Evolutionary conservation across 495 filamentous ascomycete genomes (phyloP), one percentile per base, ranked within the genome.

Genomic region (Talaromyces liani): DNA sequence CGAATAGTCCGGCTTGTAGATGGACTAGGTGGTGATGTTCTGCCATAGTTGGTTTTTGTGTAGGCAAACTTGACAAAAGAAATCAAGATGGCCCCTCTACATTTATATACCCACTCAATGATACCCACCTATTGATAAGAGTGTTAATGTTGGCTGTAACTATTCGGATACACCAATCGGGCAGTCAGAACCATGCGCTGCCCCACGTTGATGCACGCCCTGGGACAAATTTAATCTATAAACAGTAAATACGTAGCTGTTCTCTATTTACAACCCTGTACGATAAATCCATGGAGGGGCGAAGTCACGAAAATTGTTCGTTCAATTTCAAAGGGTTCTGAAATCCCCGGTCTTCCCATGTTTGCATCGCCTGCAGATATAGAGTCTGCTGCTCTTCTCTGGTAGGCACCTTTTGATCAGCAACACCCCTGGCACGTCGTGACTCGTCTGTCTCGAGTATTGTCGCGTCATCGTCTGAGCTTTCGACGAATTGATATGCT

Each of bases 391-490:
- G 59, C 24, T 45, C 59, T 51, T 41, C 39, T 12, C 51, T 61
- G 16, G 39, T 49, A 0, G 59, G 59, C 14, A 45, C 8, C 18
- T 47, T 45, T 18, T 25, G n/a, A 25, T 49, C 16, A 7, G 59
- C 34, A 39, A 61, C 36, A 25, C 62, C 62, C 33, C 62, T 64
- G 18, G 51, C 25, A 60, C 74, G 69, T 56, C 79, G 77, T 10
- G 85, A 88, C 70, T 89, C 84, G 64, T 77, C 64, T 36, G 83
- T 87, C 73, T 88, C 87, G 7, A 89, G 67, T 33, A 88, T 71
- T 5, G 84, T 83, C n/a, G 86, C 83, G 58, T 85, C 82, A 57
- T 87, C 83, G 57, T 82, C 78, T 51, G 18, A 14, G n/a, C 9
- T 2, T 12, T 47, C 24, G 18, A 18, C 33, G 25, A 64, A 64